These are phyloP conservation scores for Diospyros kaki DNA, from an alignment of 148 eudicot genomes.

Conservation along the genomic window DNA sequence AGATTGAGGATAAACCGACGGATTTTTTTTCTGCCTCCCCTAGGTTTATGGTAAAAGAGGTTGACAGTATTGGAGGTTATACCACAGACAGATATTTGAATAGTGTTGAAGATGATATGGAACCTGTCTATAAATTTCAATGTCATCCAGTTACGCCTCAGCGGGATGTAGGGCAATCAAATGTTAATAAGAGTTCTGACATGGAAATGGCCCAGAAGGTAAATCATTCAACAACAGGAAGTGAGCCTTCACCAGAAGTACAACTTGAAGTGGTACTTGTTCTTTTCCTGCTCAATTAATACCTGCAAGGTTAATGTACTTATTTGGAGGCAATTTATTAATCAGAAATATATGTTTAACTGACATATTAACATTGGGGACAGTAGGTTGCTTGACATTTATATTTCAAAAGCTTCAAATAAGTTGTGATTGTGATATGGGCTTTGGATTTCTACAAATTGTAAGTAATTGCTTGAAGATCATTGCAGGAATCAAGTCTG, in stretches of 20 bases:
- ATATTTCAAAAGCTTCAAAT: neutral
- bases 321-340: too few species aligned
- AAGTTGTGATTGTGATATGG: conserved; percentile 4
- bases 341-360: too few species aligned
- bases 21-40: conserved; percentile 29
- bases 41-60: conserved; percentile 21
- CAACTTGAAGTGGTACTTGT: conserved; percentile 44
- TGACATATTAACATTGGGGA: conserved; percentile 4
- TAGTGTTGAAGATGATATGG: conserved; percentile 12
- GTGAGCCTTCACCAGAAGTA: conserved; percentile 17
- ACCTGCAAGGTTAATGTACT: neutral
- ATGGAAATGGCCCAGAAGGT: conserved; percentile 12
- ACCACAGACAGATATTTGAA: conserved; percentile 9
- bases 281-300: conserved; percentile 1
- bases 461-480: neutral
- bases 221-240: conserved; percentile 25
- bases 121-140: conserved; percentile 14
- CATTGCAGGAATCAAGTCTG: neutral
- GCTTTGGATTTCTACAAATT: neutral
- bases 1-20: conserved; percentile 32
- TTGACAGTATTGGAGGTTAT: conserved; percentile 8
- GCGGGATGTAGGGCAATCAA: conserved; percentile 20
- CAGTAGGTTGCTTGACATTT: conserved; percentile 4
- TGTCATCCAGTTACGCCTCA: conserved; percentile 7
- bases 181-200: conserved; percentile 17